Conservation (phyloP, 2,329 filamentous ascomycete species). For the Aspergillus neoniger region DNA sequence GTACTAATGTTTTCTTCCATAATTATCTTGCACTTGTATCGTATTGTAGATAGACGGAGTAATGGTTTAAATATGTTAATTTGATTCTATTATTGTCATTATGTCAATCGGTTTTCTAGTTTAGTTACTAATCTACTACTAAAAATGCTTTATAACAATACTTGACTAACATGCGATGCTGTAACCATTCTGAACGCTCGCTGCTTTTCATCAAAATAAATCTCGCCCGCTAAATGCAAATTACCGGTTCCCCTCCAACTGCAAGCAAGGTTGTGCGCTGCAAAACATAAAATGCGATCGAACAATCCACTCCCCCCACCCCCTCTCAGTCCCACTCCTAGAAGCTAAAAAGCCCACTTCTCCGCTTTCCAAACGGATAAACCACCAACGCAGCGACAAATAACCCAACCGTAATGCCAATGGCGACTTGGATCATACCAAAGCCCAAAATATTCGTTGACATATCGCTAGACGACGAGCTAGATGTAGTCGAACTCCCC, state of each 20-base stretch:
- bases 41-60: no score
- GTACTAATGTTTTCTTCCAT: no score
- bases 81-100: no score
- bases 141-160: no score
- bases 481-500: background rate
- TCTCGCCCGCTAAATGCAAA: background rate
- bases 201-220: background rate
- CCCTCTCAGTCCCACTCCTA: slow-evolving; percentile 10
- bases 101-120: no score
- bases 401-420: slow-evolving; percentile 50
- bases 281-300: background rate
- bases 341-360: slow-evolving; percentile 51
- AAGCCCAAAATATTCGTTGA: slow-evolving; percentile 48
- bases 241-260: background rate
- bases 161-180: no score
- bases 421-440: slow-evolving; percentile 51
- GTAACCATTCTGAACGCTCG: no score
- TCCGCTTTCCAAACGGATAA: slow-evolving; percentile 49
- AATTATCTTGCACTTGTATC: no score
- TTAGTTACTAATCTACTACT: no score
- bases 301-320: no score
- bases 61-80: no score
- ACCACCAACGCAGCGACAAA: slow-evolving; percentile 50
- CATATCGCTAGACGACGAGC: slow-evolving; percentile 26
- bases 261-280: background rate